A percentile compares a stretch with the other conserved stretches of the same genome.
Conservation (phyloP, 1,139 yeast species). For the Debaryomyces singareniensis region DNA sequence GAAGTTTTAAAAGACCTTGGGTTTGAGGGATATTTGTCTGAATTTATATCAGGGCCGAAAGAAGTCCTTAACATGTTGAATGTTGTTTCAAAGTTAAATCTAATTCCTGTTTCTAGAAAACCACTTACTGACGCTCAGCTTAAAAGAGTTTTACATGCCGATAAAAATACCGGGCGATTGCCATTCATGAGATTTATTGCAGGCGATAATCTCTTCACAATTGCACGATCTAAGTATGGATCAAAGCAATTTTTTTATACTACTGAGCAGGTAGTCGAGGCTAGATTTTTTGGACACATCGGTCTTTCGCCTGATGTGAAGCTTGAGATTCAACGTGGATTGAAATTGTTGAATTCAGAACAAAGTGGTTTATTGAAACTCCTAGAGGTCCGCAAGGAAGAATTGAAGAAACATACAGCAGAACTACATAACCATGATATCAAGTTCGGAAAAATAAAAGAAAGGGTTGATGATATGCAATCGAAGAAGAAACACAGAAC, state of each 20-base stretch:
- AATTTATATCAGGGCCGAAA: conserved; percentile 66
- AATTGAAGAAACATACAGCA: conserved; percentile 12
- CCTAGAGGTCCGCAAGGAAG: conserved; percentile 3
- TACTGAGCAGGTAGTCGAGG: conserved; percentile 25
- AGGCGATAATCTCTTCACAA: conserved; percentile 47
- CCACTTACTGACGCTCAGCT: conserved; percentile 37
- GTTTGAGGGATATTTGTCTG: conserved; percentile 75
- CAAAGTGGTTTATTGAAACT: conserved; percentile 4
- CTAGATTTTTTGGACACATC: conserved; percentile 34
- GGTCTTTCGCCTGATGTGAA: conserved; percentile 38
- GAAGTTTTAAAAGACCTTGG: conserved; percentile 45
- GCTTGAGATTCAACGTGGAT: conserved; percentile 11
- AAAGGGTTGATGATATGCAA: conserved; percentile 6
- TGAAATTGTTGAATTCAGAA: conserved; percentile 5
- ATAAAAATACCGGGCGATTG: conserved; percentile 27
- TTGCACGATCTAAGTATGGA: conserved; percentile 56
- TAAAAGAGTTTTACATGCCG: conserved; percentile 27
- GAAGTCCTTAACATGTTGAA: conserved; percentile 74
- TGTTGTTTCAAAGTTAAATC: conserved; percentile 49
- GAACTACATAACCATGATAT: conserved; percentile 11
- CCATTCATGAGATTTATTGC: conserved; percentile 54
- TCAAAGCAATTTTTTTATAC: conserved; percentile 40
- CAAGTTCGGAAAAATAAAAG: conserved; percentile 7
- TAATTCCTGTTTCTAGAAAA: conserved; percentile 54
- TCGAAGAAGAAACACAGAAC: conserved; percentile 9